Base-by-base conservation (phyloP, 1,284 basidiomycete genomes). In the Ganoderma lingzhi region DNA sequence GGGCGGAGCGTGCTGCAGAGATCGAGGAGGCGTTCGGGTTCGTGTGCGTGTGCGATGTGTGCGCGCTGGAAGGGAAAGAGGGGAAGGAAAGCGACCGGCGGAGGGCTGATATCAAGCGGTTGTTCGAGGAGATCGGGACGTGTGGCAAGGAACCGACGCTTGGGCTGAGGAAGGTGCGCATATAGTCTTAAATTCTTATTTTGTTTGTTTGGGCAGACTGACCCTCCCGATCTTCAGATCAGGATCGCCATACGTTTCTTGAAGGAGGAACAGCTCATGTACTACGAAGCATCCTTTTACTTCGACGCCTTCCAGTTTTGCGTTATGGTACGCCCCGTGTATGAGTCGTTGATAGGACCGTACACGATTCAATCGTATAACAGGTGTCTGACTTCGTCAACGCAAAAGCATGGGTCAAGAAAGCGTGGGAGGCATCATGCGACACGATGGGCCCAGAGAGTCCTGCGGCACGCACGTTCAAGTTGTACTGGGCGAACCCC, bases 21-120 rank as follows among this genome's bases (percentile, higher is more conserved):
- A 77, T 88, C 44, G 76, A 79, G 56, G 76, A 76, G 35, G 82
- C 82, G 35, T 90, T 88, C 84, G 88, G 86, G 71, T 90, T 90
- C 70, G 80, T 79, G 23, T 90, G 89, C 71, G 74, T 70, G 3
- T 90, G 89, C 75, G 71, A 76, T 39, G 80, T 81, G 63, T 88
- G 86, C 45, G 63, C 65, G 37, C 42, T 74, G 58, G 63, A 68
- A 23, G 72, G 72, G 15, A 72, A 69, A 62, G 71, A 65, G 42
- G 60, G 67, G 5, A 65, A 35, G 58, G 71, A 73, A 62, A 77
- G 77, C 56, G 75, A 77, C 62, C 61, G 63, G 48, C 67, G 75
- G 67, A 63, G 76, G 51, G 67, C 68, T 42, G 62, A 69, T 39
- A 35, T 76, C 8, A 64, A 71, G 23, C 61, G 74, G 61, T 67